Conservation (phyloP, 352 stramenopile genomes). For the Peronospora farinosa region DNA sequence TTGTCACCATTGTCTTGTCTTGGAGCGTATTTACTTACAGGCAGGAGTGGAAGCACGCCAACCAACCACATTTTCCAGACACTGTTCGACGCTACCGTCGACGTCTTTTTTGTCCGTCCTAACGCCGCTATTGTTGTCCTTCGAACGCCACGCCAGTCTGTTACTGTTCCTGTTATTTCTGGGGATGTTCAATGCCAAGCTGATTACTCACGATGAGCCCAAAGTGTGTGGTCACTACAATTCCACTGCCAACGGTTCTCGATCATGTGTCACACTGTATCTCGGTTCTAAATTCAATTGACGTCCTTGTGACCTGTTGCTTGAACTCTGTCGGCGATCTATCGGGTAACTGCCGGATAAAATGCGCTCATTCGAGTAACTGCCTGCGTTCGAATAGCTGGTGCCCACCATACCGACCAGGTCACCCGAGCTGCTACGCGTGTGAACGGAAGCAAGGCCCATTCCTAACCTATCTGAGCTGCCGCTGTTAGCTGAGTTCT, state of each 20-base stretch:
- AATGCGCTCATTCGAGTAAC: constrained; percentile 10
- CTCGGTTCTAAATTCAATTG: constrained; percentile 23
- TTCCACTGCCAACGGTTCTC: constrained; percentile 27
- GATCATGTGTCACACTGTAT: constrained; percentile 21
- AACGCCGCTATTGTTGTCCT: not conserved
- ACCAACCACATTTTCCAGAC: constrained; percentile 1
- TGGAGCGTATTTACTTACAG: not conserved
- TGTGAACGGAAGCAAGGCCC: constrained; percentile 23
- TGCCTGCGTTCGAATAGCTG: constrained; percentile 9
- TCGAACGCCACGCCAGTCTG: not conserved
- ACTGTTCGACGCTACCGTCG: constrained; percentile 23
- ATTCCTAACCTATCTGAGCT: constrained; percentile 25
- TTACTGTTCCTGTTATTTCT: not conserved
- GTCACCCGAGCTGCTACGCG: constrained; percentile 24
- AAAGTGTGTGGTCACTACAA: constrained; percentile 18
- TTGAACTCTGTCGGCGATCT: constrained; percentile 22
- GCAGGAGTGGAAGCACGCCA: not conserved
- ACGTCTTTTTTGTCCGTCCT: constrained; percentile 10
- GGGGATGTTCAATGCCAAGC: not conserved
- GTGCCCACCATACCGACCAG: constrained; percentile 18
- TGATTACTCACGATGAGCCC: not conserved
- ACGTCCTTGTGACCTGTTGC: constrained; percentile 21
- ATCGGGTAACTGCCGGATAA: constrained; percentile 21
- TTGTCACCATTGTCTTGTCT: not conserved
- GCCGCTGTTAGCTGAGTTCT: constrained; percentile 22